Conservation (phyloP, 306 rosid species). For the Cucumis cinereus region DNA sequence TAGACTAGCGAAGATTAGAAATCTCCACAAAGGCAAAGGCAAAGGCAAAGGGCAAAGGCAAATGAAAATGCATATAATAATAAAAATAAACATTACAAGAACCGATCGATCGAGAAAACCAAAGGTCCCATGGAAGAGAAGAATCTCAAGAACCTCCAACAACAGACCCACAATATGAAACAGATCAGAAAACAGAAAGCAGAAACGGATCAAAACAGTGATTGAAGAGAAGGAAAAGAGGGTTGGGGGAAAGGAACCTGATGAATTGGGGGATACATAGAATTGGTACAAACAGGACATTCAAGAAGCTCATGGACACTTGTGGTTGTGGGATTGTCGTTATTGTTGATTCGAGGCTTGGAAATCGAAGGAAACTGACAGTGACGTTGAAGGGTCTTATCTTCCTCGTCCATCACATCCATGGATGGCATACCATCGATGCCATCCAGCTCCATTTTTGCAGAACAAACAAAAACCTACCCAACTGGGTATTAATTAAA, state of each 20-base stretch:
- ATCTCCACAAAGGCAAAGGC: not conserved
- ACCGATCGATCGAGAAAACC: not conserved
- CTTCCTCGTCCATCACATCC: conserved; percentile 7
- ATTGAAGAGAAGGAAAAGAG: not conserved
- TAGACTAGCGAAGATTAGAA: not conserved
- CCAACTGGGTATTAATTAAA: not conserved
- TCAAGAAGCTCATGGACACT: conserved; percentile 9
- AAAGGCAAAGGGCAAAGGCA: not conserved
- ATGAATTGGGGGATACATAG: conserved; percentile 10
- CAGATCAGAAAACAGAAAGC: conserved; percentile 2
- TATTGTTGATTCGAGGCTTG: not conserved
- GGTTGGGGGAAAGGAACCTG: not conserved
- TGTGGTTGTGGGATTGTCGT: conserved; percentile 4
- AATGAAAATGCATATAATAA: not conserved
- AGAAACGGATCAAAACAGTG: not conserved
- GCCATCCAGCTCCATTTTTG: conserved; percentile 2
- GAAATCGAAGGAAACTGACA: conserved; percentile 7
- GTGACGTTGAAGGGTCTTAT: conserved; percentile 7
- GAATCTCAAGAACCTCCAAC: not conserved
- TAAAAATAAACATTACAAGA: not conserved
- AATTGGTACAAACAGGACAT: conserved; percentile 10
- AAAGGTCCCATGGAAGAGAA: not conserved
- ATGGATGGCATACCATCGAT: conserved; percentile 1
- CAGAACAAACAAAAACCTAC: not conserved
- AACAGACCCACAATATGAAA: not conserved